A percentile compares a stretch with the other conserved stretches of the same genome.
Evolutionary conservation across 176 grass and related monocot species (phyloP).

Genomic region (Juncus inflexus): DNA sequence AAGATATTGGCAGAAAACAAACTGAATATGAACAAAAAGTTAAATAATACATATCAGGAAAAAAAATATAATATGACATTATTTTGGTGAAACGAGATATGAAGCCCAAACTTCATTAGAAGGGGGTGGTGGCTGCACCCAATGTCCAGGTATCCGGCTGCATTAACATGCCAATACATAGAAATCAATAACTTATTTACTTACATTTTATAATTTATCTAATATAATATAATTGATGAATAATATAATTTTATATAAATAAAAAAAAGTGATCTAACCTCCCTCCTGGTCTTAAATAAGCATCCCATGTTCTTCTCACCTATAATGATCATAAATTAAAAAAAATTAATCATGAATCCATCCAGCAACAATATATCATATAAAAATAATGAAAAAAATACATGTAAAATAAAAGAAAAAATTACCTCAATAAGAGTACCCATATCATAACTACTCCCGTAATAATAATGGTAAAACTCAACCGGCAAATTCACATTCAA

Average conservation of each 20-base stretch:
- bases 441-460: constrained; percentile 91
- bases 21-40: background rate
- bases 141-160: constrained; percentile 77
- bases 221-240: no score
- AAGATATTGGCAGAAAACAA: no score
- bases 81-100: constrained; percentile 58
- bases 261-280: constrained; percentile 37
- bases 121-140: constrained; percentile 73
- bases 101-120: constrained; percentile 88
- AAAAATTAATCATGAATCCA: background rate
- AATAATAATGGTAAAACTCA: constrained; percentile 98
- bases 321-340: constrained; percentile 42
- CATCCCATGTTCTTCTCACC: constrained; percentile 96
- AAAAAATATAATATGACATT: constrained; percentile 11
- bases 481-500: constrained; percentile 65
- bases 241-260: constrained; percentile 1
- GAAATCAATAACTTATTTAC: no score
- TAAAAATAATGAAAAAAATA: background rate
- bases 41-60: background rate
- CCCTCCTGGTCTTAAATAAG: constrained; percentile 80
- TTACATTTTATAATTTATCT: background rate
- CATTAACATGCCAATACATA: constrained; percentile 29
- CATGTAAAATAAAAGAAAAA: constrained; percentile 27
- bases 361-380: background rate
- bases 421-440: constrained; percentile 94